Percentiles rank a stretch among this genome's conserved stretches.
Evolutionary conservation across 495 filamentous ascomycete genomes (phyloP).

Genomic region (Echria macrotheca): DNA sequence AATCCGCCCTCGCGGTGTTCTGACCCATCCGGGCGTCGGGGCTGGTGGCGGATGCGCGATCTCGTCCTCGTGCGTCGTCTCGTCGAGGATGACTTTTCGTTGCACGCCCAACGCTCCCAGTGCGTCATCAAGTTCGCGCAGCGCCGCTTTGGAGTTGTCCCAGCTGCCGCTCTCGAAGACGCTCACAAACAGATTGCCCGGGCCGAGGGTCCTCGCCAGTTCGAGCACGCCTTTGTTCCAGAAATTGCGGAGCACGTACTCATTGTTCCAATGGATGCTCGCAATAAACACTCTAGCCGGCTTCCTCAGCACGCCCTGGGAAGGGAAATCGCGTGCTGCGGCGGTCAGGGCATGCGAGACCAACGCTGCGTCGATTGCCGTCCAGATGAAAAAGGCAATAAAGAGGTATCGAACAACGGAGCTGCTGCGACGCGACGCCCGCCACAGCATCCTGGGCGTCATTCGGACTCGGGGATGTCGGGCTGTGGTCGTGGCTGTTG

Average conservation of each 20-base stretch:
- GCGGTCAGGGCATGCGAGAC: background rate
- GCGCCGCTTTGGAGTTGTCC: conserved; percentile 55
- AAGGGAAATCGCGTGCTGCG: background rate
- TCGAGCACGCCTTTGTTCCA: conserved; percentile 53
- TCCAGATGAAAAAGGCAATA: background rate
- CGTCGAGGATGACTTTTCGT: conserved; percentile 36
- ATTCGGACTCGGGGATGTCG: too few relatives aligned
- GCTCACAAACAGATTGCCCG: conserved; percentile 59
- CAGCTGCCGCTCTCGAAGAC: conserved; percentile 62
- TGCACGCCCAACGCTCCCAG: conserved; percentile 45
- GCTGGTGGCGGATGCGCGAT: conserved; percentile 21
- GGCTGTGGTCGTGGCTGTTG: too few relatives aligned
- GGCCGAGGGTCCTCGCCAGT: conserved; percentile 47
- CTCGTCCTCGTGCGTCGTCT: background rate
- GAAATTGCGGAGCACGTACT: conserved; percentile 47
- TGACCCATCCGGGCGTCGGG: conserved; percentile 53
- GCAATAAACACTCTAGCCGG: conserved; percentile 51
- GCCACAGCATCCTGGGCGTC: background rate
- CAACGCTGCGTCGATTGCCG: background rate
- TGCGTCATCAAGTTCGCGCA: conserved; percentile 47
- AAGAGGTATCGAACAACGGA: background rate
- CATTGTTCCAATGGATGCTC: conserved; percentile 61
- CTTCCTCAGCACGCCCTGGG: conserved; percentile 11
- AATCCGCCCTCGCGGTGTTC: conserved; percentile 40
- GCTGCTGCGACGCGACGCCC: background rate